Percentiles rank a stretch among this genome's conserved stretches.
phyloP scores from a whole-genome alignment of 2,329 filamentous ascomycete genomes.

The Neurospora sp. region DNA sequence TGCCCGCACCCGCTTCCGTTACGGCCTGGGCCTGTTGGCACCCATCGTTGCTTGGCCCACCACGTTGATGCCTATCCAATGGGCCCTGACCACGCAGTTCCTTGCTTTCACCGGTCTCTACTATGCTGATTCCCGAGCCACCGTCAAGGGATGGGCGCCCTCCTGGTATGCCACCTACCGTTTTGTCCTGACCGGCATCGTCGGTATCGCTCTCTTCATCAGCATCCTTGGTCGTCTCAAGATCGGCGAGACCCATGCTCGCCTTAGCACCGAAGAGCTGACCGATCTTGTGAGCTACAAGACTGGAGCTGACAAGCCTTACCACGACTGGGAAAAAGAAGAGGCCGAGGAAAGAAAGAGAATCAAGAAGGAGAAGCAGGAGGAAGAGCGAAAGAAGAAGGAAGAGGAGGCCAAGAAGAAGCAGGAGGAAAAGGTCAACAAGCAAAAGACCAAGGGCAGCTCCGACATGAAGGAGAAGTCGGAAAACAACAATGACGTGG shows the following conservation, averaged over 20 bases:
- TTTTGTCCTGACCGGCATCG: slow-evolving; percentile 84
- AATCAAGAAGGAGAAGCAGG: slow-evolving; percentile 28
- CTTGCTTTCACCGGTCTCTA: slow-evolving; percentile 76
- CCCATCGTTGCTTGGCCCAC: slow-evolving; percentile 85
- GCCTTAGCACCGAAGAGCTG: slow-evolving; percentile 25
- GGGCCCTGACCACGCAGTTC: slow-evolving; percentile 80
- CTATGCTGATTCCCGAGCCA: slow-evolving; percentile 69
- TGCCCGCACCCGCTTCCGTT: slow-evolving; percentile 64
- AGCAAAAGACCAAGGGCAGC: slow-evolving; percentile 19
- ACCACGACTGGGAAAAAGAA: slow-evolving; percentile 35
- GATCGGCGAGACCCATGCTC: slow-evolving; percentile 38
- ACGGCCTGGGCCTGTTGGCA: slow-evolving; percentile 71
- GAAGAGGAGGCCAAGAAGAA: slow-evolving; percentile 25
- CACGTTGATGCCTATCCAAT: slow-evolving; percentile 71
- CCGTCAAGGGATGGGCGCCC: slow-evolving; percentile 67
- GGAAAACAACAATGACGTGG: slow-evolving; percentile 4
- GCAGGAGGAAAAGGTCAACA: slow-evolving; percentile 22
- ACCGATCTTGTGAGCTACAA: slow-evolving; percentile 27
- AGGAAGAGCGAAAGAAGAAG: slow-evolving; percentile 28
- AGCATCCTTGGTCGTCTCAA: slow-evolving; percentile 76
- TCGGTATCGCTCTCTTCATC: slow-evolving; percentile 70
- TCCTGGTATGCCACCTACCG: slow-evolving; percentile 83
- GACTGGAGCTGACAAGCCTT: slow-evolving; percentile 24
- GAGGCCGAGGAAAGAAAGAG: slow-evolving; percentile 32
- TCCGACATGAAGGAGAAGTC: slow-evolving; percentile 7